These are phyloP conservation scores for Rhododendron molle DNA, from an alignment of 148 eudicot genomes.

Conservation along the genomic window DNA sequence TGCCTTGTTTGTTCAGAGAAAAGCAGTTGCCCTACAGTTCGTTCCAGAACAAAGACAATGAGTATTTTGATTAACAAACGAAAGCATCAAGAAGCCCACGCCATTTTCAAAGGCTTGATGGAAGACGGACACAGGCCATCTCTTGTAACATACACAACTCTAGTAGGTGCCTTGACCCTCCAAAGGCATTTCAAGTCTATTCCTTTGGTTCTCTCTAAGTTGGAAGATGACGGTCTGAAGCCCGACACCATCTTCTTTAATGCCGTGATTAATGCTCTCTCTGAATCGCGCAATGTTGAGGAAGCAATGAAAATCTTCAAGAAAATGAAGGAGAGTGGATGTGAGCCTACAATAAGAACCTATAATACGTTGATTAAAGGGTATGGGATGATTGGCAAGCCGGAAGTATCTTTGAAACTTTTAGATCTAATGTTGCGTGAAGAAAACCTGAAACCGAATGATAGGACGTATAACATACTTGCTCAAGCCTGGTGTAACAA, in stretches of 20 bases:
- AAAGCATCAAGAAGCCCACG: slow-evolving; percentile 60
- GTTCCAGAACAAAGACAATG: slow-evolving; percentile 84
- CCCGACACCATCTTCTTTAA: slow-evolving; percentile 91
- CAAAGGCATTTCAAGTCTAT: slow-evolving; percentile 64
- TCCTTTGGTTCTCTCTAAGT: slow-evolving; percentile 58
- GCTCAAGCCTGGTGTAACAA: slow-evolving; percentile 79
- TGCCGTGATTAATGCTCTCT: slow-evolving; percentile 84
- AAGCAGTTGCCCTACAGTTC: slow-evolving; percentile 60
- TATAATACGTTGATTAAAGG: slow-evolving; percentile 87
- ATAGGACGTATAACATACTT: slow-evolving; percentile 73
- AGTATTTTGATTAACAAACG: slow-evolving; percentile 54
- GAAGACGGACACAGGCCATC: slow-evolving; percentile 87
- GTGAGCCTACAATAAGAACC: slow-evolving; percentile 83
- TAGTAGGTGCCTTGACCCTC: slow-evolving; percentile 70
- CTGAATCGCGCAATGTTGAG: slow-evolving; percentile 67
- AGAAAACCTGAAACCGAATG: slow-evolving; percentile 73
- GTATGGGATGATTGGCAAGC: slow-evolving; percentile 78
- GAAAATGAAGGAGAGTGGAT: slow-evolving; percentile 74
- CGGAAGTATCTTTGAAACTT: slow-evolving; percentile 66
- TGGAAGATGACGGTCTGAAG: slow-evolving; percentile 63
- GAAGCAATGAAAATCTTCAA: slow-evolving; percentile 65
- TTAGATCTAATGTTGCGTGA: slow-evolving; percentile 58
- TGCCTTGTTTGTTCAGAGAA: slow-evolving; percentile 57
- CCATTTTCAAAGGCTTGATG: slow-evolving; percentile 50
- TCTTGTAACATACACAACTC: slow-evolving; percentile 77